Base-by-base conservation (phyloP, 2,329 filamentous ascomycete genomes). In the Fragosphaeria purpurea region DNA sequence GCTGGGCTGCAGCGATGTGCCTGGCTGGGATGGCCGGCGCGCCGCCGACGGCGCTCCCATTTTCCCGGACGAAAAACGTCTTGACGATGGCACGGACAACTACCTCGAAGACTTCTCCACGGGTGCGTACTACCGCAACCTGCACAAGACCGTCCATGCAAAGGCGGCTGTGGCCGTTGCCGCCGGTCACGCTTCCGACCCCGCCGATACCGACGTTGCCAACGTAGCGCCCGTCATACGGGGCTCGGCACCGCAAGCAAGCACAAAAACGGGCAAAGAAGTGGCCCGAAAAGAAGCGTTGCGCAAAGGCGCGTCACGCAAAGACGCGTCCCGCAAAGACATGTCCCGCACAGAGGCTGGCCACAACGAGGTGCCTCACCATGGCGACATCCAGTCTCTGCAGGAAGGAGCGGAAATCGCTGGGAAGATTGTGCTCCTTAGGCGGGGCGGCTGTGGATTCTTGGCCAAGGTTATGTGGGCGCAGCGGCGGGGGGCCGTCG, bases 401-500 rank as follows among this genome's bases (percentile, higher is more conserved):
- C 89, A 96, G 67, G 88, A 96, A 68, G 83, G 83, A 48, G 89
- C 91, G 30, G 91, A 97, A 64, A 97, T 98, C 56, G 77, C 83
- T 35, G 93, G 93, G 57, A 97, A 95, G 68, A 81, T 98, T 45
- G 93, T 95, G 2, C 72, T 98, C 48, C 74, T 98, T 51, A 94
- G 88, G 65, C 82, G 93, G 50, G 93, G 93, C 52, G 93, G 91
- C 7, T 98, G 93, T 66, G 93, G 93, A 5, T 98, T 98, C 65
- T 69, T 96, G 53, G 91, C 97, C 63, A 98, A 98, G 68, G 88
- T 93, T 56, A 91, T 94, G 71, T 98, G 93, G 93, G 88, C 86
- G 10, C 93, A 98, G 65, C 79, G 89, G 54, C 80, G 93, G 61
- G 93, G 93, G 31, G 93, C 86, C 22, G 77, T 89, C 53, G 93